A percentile compares a stretch with the other conserved stretches of the same genome.
Evolutionary conservation across 352 stramenopile genomes (phyloP).

Genomic region (Plasmopara viticola): DNA sequence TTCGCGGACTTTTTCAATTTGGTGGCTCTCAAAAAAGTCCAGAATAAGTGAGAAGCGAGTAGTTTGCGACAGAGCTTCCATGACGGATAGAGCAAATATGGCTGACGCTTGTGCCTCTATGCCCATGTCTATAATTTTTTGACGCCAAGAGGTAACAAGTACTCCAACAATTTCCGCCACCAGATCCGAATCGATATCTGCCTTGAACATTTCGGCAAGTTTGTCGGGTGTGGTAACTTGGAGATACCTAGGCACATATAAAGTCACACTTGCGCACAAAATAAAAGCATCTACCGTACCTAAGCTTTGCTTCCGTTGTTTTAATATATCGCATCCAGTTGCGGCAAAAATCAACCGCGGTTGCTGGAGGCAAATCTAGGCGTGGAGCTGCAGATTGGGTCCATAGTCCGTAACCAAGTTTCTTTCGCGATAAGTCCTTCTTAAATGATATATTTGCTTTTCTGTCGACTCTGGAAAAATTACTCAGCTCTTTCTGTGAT

Average conservation of each 20-base stretch:
- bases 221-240: slow-evolving; percentile 37
- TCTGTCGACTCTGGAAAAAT: slow-evolving; percentile 42
- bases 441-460: slow-evolving; percentile 63
- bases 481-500: slow-evolving; percentile 58
- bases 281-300: slow-evolving; percentile 11
- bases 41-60: slow-evolving; percentile 53
- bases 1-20: slow-evolving; percentile 39
- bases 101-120: slow-evolving; percentile 10
- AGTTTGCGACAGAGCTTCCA: slow-evolving; percentile 42
- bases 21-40: slow-evolving; percentile 67
- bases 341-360: slow-evolving; percentile 54
- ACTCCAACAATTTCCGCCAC: slow-evolving; percentile 60
- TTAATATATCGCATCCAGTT: slow-evolving; percentile 66
- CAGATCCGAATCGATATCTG: slow-evolving; percentile 68
- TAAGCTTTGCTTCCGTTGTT: slow-evolving; percentile 45
- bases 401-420: slow-evolving; percentile 17
- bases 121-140: slow-evolving; percentile 3
- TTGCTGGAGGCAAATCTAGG: slow-evolving; percentile 30
- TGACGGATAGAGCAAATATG: slow-evolving; percentile 30
- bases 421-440: slow-evolving; percentile 26
- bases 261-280: background rate
- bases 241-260: slow-evolving; percentile 43
- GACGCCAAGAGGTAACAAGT: slow-evolving; percentile 26
- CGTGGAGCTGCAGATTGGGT: slow-evolving; percentile 19
- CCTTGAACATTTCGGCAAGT: slow-evolving; percentile 49